Conservation (phyloP, 441 rosid species). For the Cnidoscolus chayamansa region DNA sequence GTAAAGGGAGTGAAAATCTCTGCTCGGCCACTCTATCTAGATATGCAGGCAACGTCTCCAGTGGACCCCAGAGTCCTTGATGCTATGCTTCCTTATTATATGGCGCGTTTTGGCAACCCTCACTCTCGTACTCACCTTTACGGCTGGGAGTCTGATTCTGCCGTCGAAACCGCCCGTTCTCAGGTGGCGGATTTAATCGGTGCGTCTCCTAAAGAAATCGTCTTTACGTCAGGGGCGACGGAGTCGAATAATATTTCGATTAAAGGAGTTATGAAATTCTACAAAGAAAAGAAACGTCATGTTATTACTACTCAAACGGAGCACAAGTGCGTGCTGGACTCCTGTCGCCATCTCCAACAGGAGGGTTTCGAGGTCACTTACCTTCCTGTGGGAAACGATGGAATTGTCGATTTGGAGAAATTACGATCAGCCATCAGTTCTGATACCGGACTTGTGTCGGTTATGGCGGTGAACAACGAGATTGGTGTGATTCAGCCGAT, state of each 20-base stretch:
- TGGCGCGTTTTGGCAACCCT: conserved; percentile 76
- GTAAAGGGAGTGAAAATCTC: conserved; percentile 80
- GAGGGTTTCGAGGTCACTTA: conserved; percentile 90
- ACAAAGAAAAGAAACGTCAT: conserved; percentile 80
- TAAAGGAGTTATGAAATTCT: conserved; percentile 92
- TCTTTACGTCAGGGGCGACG: conserved; percentile 91
- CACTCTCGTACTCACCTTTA: conserved; percentile 94
- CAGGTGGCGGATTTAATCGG: conserved; percentile 48
- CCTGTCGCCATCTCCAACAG: conserved; percentile 91
- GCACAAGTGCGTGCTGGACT: conserved; percentile 92
- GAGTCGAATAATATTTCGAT: conserved; percentile 81
- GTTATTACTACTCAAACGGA: conserved; percentile 92
- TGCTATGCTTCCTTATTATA: conserved; percentile 70
- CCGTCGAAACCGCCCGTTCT: conserved; percentile 78
- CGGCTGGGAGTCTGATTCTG: conserved; percentile 95
- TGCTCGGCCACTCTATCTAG: conserved; percentile 81
- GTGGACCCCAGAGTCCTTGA: conserved; percentile 89
- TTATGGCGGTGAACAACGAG: conserved; percentile 96
- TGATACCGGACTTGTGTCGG: conserved; percentile 83
- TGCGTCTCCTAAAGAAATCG: conserved; percentile 79
- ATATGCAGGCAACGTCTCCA: conserved; percentile 89
- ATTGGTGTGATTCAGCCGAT: conserved; percentile 92
- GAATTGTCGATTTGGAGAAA: conserved; percentile 67
- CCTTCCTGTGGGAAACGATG: conserved; percentile 66
- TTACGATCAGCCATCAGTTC: conserved; percentile 58